phyloP scores from a whole-genome alignment of 345 rosid species.

The Euphorbia tirucalli region DNA sequence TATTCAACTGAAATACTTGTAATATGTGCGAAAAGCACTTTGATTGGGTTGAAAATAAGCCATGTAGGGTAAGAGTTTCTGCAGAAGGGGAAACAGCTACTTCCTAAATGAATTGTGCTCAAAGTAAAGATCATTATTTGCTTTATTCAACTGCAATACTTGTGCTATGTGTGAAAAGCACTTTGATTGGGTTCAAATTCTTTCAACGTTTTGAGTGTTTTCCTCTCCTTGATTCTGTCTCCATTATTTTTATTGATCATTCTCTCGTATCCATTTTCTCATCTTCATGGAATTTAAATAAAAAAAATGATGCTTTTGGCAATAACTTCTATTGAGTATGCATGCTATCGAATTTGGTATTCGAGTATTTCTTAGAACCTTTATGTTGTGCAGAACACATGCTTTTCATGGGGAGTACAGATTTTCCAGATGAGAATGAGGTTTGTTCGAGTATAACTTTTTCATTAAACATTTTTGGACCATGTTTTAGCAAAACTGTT shows the following conservation, averaged over 20 bases:
- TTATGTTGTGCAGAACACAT: conserved; percentile 67
- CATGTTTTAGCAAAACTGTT: neutral
- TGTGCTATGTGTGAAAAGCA: neutral
- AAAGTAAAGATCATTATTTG: neutral
- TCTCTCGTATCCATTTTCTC: neutral
- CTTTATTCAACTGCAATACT: neutral
- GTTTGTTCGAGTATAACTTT: conserved; percentile 39
- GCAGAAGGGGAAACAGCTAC: neutral
- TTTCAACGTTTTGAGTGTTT: neutral
- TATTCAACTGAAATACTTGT: neutral
- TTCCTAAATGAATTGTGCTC: neutral
- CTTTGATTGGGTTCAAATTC: neutral
- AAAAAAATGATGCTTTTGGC: neutral
- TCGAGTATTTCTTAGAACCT: conserved; percentile 1
- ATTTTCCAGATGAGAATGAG: conserved; percentile 96
- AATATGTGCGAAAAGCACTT: neutral
- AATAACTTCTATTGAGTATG: neutral
- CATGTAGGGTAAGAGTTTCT: neutral
- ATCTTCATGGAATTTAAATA: neutral
- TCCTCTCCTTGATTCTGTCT: neutral
- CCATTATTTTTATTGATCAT: neutral
- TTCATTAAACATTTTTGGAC: neutral
- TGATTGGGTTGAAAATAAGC: neutral
- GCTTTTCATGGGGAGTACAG: conserved; percentile 98
- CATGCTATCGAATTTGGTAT: neutral